Base-by-base conservation (phyloP, 306 rosid species). In the Senna tora region DNA sequence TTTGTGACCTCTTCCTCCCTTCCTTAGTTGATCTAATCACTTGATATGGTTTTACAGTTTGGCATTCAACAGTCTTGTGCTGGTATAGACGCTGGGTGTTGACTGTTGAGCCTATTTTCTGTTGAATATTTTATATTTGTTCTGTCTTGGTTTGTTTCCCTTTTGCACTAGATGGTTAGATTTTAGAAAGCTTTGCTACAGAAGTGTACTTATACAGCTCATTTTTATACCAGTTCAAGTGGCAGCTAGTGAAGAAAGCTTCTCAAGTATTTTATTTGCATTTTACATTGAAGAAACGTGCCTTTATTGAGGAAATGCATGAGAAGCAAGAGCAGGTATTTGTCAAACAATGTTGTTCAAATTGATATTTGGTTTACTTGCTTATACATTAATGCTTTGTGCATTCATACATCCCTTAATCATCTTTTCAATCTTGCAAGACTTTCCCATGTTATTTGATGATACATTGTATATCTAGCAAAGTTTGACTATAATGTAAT, bases 261-360 rank as follows among this genome's bases (percentile, higher is more conserved):
- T 80, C 93, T 54, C 99, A 95, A 69, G 93, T 95, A 58, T 86
- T 95, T 78, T 89, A 82, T 76, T 83, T 95, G 84, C 99, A 91
- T 88, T 95, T 95, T 22, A 85, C 95, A 1, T 74, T 95, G 87
- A 95, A 95, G 89, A 95, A 86, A 55, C 96, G 99, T 46, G 96
- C 76, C 10, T 77, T 95, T 76, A 80, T 95, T 2, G 97, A 91
- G 85, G 99, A 95, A 83, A 95, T 95, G 82, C 92, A 89, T 0
- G 99, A 86, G 87, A 95, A 95, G 85, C 99, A 95, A 77, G 99
- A 95, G 65, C 99, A 95, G 97, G 99, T 92, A 63, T 74, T 80
- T 73, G 34, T 47, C 38, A 41, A 57, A 39, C 43, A 15, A 25
- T 57, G 12, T 39, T 78, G 11, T 52, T 57, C 51, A 42, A 75